Evolutionary conservation across 2,329 filamentous ascomycete genomes (phyloP).

Genomic region (Apiospora kogelbergensis): DNA sequence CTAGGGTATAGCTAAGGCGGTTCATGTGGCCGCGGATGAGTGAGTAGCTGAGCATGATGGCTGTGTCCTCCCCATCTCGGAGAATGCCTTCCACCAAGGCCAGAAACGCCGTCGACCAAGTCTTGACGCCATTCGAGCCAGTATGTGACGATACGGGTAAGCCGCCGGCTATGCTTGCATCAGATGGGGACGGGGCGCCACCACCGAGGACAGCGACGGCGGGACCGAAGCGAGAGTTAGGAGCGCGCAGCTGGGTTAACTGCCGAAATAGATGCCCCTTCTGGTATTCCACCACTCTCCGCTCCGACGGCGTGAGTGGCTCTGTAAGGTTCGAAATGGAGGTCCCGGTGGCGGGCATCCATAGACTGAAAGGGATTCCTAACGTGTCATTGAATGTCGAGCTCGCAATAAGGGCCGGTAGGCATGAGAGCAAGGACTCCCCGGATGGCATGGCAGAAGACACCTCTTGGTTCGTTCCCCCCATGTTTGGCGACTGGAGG

Average conservation of each 20-base stretch:
- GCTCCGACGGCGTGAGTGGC: constrained; percentile 36
- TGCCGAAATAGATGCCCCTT: constrained; percentile 45
- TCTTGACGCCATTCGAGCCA: constrained; percentile 30
- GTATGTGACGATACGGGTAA: background rate
- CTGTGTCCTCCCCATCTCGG: constrained; percentile 60
- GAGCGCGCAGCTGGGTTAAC: constrained; percentile 44
- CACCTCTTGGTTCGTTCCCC: too few relatives aligned
- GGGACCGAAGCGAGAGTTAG: constrained; percentile 50
- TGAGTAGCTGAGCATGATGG: constrained; percentile 57
- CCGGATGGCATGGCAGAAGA: background rate
- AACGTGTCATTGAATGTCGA: constrained; percentile 29
- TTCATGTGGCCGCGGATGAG: constrained; percentile 52
- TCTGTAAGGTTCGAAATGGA: constrained; percentile 36
- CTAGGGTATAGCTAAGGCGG: constrained; percentile 48
- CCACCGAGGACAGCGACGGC: constrained; percentile 35
- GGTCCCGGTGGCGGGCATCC: constrained; percentile 36
- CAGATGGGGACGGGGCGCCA: constrained; percentile 8
- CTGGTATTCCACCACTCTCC: constrained; percentile 43
- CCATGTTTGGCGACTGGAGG: background rate
- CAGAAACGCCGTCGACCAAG: constrained; percentile 59
- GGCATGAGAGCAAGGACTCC: constrained; percentile 27
- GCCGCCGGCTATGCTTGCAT: constrained; percentile 9
- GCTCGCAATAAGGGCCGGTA: constrained; percentile 43
- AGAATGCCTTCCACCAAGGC: constrained; percentile 55
- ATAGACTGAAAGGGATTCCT: constrained; percentile 43